Base-by-base conservation (phyloP, 306 rosid species). In the Cyclanthera cordifolia region DNA sequence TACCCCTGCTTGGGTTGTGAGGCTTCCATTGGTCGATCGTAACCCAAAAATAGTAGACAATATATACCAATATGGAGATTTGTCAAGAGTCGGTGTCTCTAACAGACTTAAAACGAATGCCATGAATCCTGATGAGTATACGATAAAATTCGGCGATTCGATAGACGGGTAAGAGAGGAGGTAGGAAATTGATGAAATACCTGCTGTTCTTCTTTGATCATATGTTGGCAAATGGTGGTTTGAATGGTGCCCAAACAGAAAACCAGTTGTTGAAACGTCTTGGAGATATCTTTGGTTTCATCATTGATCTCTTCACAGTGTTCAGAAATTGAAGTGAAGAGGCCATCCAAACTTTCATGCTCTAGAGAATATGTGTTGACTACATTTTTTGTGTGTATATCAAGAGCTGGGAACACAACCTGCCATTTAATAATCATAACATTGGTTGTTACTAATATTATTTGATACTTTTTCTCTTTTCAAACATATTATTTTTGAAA, bases 131-230 rank as follows among this genome's bases (percentile, higher is more conserved):
- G 30, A 27, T 3, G 30, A 27, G 30, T 27, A 27, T 32, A 2
- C 4, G 37, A 32, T 32, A 32, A 32, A 32, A 32, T 32, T 32
- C n/a, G 37, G 4, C 37, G 37, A 32, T 32, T 32, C 7, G 43
- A 37, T 10, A 37, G 43, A 37, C 12, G 12, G 43, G 43, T 37
- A 37, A 37, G 43, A 37, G 74, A 60, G 19, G 10, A 14, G 6
- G 19, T 5, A 14, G 6, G 25, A 19, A 54, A 41, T 48, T 14
- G 24, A 59, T 14, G 24, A 59, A 27, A 43, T 27, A 80, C 98
- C 91, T 93, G 98, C 70, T 89, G 73, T 90, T 93, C 98, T 84
- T 89, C 98, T 80, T 93, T 93, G 54, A 80, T 75, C 96, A 93
- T 89, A 77, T 89, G 94, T 59, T 83, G 90, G 81, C 67, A 83